Evolutionary conservation across 805 yeast species (phyloP).

Genomic region (Yarrowia sp.): DNA sequence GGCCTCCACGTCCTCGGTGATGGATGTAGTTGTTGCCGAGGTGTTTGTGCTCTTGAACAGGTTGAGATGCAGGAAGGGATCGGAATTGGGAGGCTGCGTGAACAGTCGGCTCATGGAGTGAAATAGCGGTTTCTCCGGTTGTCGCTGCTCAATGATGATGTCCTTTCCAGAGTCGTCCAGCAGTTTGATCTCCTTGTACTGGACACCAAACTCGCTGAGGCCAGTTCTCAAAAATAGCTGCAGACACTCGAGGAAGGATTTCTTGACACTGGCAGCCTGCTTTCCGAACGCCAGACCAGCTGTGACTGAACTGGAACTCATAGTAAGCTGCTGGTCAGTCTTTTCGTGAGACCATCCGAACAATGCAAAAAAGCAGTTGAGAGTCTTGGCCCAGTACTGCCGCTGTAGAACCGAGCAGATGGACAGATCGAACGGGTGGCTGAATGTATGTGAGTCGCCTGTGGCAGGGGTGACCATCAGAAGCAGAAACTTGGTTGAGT

Average conservation of each 20-base stretch:
- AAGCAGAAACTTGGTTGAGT: slow-evolving; percentile 65
- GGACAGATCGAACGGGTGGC: slow-evolving; percentile 63
- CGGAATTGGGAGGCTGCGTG: slow-evolving; percentile 50
- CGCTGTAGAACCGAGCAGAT: slow-evolving; percentile 61
- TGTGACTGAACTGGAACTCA: slow-evolving; percentile 50
- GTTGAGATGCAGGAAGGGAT: slow-evolving; percentile 46
- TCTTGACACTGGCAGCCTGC: slow-evolving; percentile 44
- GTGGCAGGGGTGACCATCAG: slow-evolving; percentile 31
- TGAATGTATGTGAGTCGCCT: slow-evolving; percentile 46
- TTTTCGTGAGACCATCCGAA: slow-evolving; percentile 71
- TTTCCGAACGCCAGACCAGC: slow-evolving; percentile 46
- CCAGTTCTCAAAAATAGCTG: slow-evolving; percentile 53
- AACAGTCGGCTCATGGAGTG: slow-evolving; percentile 40
- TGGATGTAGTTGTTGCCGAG: slow-evolving; percentile 43
- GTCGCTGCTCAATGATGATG: slow-evolving; percentile 1
- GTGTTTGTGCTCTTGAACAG: slow-evolving; percentile 16
- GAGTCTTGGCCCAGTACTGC: slow-evolving; percentile 70
- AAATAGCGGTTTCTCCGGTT: slow-evolving; percentile 49
- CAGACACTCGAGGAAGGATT: slow-evolving; percentile 55
- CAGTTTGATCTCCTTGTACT: slow-evolving; percentile 25
- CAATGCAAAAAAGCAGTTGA: slow-evolving; percentile 70
- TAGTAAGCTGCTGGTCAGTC: slow-evolving; percentile 41
- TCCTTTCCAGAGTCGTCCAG: slow-evolving; percentile 1
- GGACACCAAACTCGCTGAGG: slow-evolving; percentile 10
- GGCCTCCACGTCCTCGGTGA: slow-evolving; percentile 68